These are phyloP conservation scores for Chytridiales sp. DNA, from an alignment of 371 early-diverging fungal species.

Conservation along the genomic window DNA sequence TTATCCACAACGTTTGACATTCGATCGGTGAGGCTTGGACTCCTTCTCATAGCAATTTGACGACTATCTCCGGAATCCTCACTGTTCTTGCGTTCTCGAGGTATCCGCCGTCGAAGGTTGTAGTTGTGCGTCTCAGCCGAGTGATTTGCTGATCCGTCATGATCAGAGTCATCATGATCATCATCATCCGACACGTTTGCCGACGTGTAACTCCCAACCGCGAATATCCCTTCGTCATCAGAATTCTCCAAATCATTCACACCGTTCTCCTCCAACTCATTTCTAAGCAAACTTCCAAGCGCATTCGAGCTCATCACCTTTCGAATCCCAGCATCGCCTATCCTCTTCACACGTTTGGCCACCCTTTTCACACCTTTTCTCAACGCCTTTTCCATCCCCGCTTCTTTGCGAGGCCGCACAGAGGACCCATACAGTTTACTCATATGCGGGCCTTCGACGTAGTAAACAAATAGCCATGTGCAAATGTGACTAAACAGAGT, in stretches of 20 bases:
- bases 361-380: constrained; percentile 60
- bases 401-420: constrained; percentile 64
- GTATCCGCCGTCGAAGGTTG: no score
- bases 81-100: no score
- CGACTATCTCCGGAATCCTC: no score
- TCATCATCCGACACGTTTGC: constrained; percentile 22
- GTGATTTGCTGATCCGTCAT: no score
- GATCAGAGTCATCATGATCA: constrained; percentile 1
- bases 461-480: constrained; percentile 73
- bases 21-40: constrained; percentile 15
- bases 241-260: neutral
- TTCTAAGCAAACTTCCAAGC: constrained; percentile 11
- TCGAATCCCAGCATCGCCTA: constrained; percentile 35
- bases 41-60: no score
- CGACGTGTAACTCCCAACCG: constrained; percentile 1
- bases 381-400: constrained; percentile 55
- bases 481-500: constrained; percentile 79
- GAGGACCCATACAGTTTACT: constrained; percentile 75
- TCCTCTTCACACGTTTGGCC: constrained; percentile 61
- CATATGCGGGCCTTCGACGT: constrained; percentile 87
- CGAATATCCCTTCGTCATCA: neutral
- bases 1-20: constrained; percentile 39
- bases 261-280: constrained; percentile 6
- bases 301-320: constrained; percentile 18
- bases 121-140: no score